Evolutionary conservation across 2,329 filamentous ascomycete genomes (phyloP), one percentile per base, ranked within the genome.

Genomic region (Trichothecium roseum): DNA sequence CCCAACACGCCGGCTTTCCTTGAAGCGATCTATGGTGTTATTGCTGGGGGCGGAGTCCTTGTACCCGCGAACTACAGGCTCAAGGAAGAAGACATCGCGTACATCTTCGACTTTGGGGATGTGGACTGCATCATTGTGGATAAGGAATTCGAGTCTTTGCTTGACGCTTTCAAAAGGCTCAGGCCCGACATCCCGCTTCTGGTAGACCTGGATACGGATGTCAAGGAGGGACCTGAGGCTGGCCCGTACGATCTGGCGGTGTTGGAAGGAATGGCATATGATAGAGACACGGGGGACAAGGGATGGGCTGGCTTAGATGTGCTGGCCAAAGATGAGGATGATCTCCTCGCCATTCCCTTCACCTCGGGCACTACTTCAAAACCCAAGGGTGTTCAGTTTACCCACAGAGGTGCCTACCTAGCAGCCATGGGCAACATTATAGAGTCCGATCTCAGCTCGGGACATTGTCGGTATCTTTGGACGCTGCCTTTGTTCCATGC

Each of bases 1-100:
- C 84, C 91, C 3, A 98, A 98, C 55, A 98, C 91, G 1, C 91
- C 91, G 0, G 88, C 88, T 0, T 96, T 96, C 49, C 67, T 98
- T 18, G 89, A 96, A 60, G 74, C 78, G 6, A 84, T 94, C 42
- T 98, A 85, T 52, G 91, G 84, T 2, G 81, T 95, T 46, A 80
- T 79, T 1, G 88, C 84, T 1, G 84, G 84, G 1, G 86, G 86
- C 2, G 84, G 70, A 7, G 74, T 93, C 17, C 77, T 87, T 41
- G 82, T 94, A 36, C 71, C 72, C 2, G 71, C 58, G 18, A 77
- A 77, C 49, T 72, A 72, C 48, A 54, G 68, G 42, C 63, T 95
- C 31, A 91, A 91, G 55, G 66, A 73, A 26, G 84, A 88, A 42
- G 91, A 98, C 50, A 81, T 98, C 39, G 67, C 73, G 15, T 98